Percentiles rank a stretch among this genome's conserved stretches.
Evolutionary conservation across 2,329 filamentous ascomycete species (phyloP).

Genomic region (Epichloe typhina): DNA sequence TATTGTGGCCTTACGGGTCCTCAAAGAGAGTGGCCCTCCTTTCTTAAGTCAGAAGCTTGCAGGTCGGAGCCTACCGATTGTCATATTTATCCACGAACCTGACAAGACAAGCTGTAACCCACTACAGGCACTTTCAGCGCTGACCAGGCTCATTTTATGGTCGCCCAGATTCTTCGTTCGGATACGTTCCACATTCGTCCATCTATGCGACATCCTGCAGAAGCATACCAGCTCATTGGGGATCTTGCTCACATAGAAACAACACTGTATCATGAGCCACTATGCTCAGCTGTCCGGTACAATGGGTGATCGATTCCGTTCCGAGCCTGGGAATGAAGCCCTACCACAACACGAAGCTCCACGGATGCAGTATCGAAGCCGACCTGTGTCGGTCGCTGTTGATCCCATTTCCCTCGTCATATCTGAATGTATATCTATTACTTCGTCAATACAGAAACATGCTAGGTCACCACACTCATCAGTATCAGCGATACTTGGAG

Average conservation of each 20-base stretch:
- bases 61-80: not conserved
- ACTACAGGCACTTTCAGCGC: not conserved
- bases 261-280: conserved; percentile 1
- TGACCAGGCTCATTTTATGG: not conserved
- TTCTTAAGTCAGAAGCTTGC: not conserved
- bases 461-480: conserved; percentile 91
- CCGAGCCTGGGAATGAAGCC: not conserved
- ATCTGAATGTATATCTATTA: conserved; percentile 97
- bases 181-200: not conserved
- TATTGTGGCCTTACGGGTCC: too few relatives aligned
- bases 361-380: conserved; percentile 46
- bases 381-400: conserved; percentile 65
- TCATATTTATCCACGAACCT: not conserved
- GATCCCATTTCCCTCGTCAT: conserved; percentile 88
- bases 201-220: not conserved
- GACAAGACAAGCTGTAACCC: not conserved
- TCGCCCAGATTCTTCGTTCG: not conserved
- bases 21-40: not conserved
- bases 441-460: conserved; percentile 95
- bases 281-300: not conserved
- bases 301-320: not conserved
- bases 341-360: conserved; percentile 17
- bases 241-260: not conserved
- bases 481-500: conserved; percentile 87
- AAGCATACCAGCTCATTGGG: not conserved